Evolutionary conservation across 345 rosid species (phyloP).

Genomic region (Carallia brachiata): DNA sequence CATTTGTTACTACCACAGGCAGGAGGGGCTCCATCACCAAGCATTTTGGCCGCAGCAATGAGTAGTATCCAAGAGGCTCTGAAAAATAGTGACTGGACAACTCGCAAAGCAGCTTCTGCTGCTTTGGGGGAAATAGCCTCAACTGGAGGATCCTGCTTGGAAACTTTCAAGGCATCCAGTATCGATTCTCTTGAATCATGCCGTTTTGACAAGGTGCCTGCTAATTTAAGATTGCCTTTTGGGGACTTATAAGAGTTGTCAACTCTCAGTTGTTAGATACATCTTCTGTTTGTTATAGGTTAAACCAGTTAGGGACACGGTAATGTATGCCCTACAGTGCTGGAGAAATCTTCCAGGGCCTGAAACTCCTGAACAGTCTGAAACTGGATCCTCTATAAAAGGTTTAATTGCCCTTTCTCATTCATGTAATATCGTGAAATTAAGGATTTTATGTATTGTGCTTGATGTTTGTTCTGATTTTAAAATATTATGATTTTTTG

Average conservation of each 20-base stretch:
- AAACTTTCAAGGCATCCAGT: slow-evolving; percentile 66
- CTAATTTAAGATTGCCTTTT: not conserved
- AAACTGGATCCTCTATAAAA: slow-evolving; percentile 73
- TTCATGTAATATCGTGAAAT: slow-evolving; percentile 1
- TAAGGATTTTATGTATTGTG: not conserved
- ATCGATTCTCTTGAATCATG: slow-evolving; percentile 73
- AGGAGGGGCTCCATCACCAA: slow-evolving; percentile 73
- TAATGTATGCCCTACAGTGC: slow-evolving; percentile 64
- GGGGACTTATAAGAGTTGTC: not conserved
- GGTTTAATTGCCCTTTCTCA: slow-evolving; percentile 39
- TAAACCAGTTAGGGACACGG: slow-evolving; percentile 90
- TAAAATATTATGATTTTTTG: not conserved
- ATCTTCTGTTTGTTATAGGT: slow-evolving; percentile 50
- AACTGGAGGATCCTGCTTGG: slow-evolving; percentile 59
- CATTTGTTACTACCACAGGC: slow-evolving; percentile 49
- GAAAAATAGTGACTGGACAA: slow-evolving; percentile 74
- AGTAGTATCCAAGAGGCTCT: slow-evolving; percentile 74
- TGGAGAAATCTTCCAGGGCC: slow-evolving; percentile 73
- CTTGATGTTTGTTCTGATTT: not conserved
- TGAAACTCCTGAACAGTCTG: slow-evolving; percentile 68
- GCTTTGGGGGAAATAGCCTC: slow-evolving; percentile 80
- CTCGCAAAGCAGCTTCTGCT: slow-evolving; percentile 87
- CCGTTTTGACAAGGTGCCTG: slow-evolving; percentile 88
- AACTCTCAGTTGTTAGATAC: slow-evolving; percentile 1
- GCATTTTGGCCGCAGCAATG: slow-evolving; percentile 61